Evolutionary conservation across 2,329 filamentous ascomycete species (phyloP).

Genomic region (Pyrenochaeta sp.): DNA sequence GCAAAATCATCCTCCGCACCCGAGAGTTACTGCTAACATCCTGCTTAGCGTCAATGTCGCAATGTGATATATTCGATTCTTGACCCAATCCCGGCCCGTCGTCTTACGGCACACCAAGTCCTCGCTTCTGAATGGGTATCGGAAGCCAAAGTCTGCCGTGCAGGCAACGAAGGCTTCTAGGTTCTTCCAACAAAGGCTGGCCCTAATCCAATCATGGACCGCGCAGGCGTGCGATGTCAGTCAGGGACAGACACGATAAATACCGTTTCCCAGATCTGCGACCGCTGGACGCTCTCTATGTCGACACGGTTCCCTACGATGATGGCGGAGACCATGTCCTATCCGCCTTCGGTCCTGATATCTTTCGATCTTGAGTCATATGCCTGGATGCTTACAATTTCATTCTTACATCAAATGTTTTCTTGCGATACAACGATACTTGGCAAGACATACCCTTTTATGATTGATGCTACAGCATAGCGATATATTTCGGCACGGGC

Average conservation of each 20-base stretch:
- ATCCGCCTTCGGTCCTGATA: slow-evolving; percentile 13
- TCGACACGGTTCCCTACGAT: neutral
- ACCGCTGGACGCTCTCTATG: slow-evolving; percentile 13
- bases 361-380: slow-evolving; percentile 31
- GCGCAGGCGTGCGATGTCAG: slow-evolving; percentile 18
- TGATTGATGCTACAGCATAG: slow-evolving; percentile 47
- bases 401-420: slow-evolving; percentile 34
- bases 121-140: slow-evolving; percentile 98
- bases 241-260: neutral
- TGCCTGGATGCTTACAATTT: slow-evolving; percentile 26
- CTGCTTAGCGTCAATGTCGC: slow-evolving; percentile 83
- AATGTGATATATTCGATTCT: slow-evolving; percentile 99
- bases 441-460: slow-evolving; percentile 49
- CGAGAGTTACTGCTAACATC: slow-evolving; percentile 22
- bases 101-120: slow-evolving; percentile 94
- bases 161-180: slow-evolving; percentile 92
- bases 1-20: slow-evolving; percentile 45
- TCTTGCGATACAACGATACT: slow-evolving; percentile 42
- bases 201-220: slow-evolving; percentile 12
- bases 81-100: slow-evolving; percentile 89
- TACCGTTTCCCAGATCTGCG: neutral
- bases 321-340: neutral
- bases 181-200: slow-evolving; percentile 12
- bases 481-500: slow-evolving; percentile 36
- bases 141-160: slow-evolving; percentile 96